Percentiles rank a stretch among this genome's conserved stretches.
Conservation (phyloP, 345 rosid genomes). For the Geranium rotundifolium region DNA sequence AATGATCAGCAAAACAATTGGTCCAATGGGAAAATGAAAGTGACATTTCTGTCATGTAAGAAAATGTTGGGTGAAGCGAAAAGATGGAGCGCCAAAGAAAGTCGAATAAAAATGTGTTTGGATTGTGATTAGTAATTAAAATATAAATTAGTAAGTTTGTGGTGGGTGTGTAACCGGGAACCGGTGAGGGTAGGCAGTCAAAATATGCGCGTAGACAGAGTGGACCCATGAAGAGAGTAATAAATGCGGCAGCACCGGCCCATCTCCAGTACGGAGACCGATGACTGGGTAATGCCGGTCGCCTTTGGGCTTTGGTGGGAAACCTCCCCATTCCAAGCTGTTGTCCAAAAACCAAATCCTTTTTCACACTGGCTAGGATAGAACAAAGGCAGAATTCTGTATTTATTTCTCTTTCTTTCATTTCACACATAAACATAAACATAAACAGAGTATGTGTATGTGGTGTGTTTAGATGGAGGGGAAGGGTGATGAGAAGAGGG, state of each 20-base stretch:
- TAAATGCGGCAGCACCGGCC: conserved; percentile 54
- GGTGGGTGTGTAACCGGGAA: not conserved
- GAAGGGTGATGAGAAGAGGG: conserved; percentile 5
- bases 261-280: conserved; percentile 13
- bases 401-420: conserved; percentile 15
- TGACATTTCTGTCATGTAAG: too few relatives aligned
- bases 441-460: conserved; percentile 20
- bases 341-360: conserved; percentile 39
- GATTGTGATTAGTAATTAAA: not conserved
- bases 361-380: conserved; percentile 24
- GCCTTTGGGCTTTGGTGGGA: conserved; percentile 32
- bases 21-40: too few relatives aligned
- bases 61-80: not conserved
- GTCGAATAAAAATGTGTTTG: conserved; percentile 1
- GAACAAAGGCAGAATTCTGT: conserved; percentile 26
- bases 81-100: conserved; percentile 23
- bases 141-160: not conserved
- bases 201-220: conserved; percentile 20
- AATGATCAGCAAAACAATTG: too few relatives aligned
- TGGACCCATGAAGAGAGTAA: conserved; percentile 16
- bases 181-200: conserved; percentile 40
- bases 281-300: conserved; percentile 33
- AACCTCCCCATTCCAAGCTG: conserved; percentile 52
- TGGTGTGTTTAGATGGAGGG: conserved; percentile 22
- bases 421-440: not conserved